phyloP scores from a whole-genome alignment of 2,329 filamentous ascomycete genomes.

The Hymenoscyphus occultus region DNA sequence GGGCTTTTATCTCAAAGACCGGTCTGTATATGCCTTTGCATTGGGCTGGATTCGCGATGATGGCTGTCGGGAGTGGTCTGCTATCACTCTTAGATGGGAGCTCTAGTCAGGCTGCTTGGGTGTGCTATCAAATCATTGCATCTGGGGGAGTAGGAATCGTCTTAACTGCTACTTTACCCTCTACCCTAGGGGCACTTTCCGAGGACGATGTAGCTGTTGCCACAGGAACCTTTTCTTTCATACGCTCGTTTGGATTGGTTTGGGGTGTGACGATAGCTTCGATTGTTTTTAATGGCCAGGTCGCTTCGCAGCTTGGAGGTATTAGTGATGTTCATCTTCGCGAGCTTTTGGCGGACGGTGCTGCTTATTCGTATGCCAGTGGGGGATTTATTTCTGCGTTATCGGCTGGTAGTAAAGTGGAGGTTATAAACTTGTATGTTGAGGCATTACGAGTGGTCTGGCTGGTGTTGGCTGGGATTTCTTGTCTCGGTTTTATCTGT shows the following conservation, averaged over 20 bases:
- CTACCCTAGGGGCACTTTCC: not conserved
- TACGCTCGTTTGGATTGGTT: not conserved
- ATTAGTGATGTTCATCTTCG: not conserved
- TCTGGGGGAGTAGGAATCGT: not conserved
- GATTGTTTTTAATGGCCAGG: not conserved
- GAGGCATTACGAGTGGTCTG: too few species aligned
- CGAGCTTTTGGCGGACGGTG: not conserved
- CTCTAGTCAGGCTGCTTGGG: not conserved
- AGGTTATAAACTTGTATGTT: too few species aligned
- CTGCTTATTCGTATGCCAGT: not conserved
- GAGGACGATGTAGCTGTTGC: constrained; percentile 1
- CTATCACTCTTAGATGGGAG: not conserved
- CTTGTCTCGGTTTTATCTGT: too few species aligned
- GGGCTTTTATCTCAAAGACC: not conserved
- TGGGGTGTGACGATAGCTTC: constrained; percentile 5
- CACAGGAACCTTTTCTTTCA: not conserved
- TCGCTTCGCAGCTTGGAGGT: not conserved
- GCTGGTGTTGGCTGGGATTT: too few species aligned
- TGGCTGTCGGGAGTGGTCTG: not conserved
- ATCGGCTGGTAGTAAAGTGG: too few species aligned
- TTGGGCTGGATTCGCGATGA: not conserved
- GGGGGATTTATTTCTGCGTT: not conserved
- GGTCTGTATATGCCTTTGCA: not conserved
- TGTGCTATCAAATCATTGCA: not conserved
- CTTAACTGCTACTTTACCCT: not conserved